Conservation (phyloP, 176 grass and related monocot species). For the Bromus sterilis region DNA sequence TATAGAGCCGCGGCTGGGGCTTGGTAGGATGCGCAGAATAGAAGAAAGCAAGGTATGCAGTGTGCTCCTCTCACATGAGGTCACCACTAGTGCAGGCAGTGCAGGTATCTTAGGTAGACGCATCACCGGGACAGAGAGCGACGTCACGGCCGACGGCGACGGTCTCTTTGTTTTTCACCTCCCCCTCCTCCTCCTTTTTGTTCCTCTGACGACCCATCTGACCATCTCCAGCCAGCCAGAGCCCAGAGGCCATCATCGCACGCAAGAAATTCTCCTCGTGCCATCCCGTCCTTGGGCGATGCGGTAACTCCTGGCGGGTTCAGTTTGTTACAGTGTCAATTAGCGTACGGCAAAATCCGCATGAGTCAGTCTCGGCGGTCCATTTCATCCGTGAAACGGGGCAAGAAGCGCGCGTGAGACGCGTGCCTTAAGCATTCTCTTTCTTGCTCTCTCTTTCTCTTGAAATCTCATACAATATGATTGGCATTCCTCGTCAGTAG, state of each 20-base stretch:
- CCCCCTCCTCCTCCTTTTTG: neutral
- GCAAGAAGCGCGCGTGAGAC: constrained; percentile 17
- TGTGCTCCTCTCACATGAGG: constrained; percentile 39
- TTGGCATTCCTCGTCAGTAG: neutral
- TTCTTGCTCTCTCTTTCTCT: neutral
- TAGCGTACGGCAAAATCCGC: no score
- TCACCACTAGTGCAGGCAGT: no score
- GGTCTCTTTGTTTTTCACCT: neutral
- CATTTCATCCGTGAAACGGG: constrained; percentile 8
- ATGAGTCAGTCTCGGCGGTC: no score
- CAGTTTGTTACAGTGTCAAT: no score
- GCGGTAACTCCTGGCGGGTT: neutral
- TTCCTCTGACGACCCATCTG: neutral
- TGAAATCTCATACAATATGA: neutral
- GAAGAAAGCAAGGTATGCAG: neutral
- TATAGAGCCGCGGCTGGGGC: constrained; percentile 40
- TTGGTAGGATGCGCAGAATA: constrained; percentile 11
- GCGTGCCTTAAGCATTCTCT: neutral
- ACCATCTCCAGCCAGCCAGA: neutral
- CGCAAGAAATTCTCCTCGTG: constrained; percentile 13
- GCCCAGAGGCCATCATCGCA: neutral
- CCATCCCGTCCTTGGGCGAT: neutral
- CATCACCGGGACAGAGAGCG: constrained; percentile 6
- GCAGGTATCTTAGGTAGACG: constrained; percentile 69
- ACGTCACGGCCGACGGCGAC: constrained; percentile 34